Conservation (phyloP, 768 basidiomycete genomes). For the Lactarius tabidus region DNA sequence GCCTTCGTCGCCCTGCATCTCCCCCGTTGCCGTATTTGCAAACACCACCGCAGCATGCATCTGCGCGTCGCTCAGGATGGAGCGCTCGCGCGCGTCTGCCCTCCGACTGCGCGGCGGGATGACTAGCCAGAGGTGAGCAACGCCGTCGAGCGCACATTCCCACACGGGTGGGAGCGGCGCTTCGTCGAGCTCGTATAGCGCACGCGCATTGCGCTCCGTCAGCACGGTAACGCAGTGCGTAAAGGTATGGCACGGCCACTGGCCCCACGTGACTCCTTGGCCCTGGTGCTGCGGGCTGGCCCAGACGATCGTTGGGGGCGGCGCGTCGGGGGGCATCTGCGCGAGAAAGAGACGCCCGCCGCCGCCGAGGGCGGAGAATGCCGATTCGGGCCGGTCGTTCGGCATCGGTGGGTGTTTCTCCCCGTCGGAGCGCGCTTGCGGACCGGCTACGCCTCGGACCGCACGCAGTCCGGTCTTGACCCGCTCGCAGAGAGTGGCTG, state of each 20-base stretch:
- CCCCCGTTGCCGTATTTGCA: neutral
- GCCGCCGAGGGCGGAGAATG: conserved; percentile 4
- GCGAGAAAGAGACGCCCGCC: neutral
- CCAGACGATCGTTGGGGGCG: conserved; percentile 3
- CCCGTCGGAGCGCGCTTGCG: neutral
- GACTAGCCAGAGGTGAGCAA: conserved; percentile 14
- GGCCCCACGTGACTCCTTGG: conserved; percentile 1
- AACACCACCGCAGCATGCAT: conserved; percentile 7
- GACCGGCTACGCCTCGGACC: neutral
- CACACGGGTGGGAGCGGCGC: conserved; percentile 7
- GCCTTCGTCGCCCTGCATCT: neutral
- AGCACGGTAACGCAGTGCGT: conserved; percentile 13
- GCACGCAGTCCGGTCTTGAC: neutral
- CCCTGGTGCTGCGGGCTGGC: neutral
- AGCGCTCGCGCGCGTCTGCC: neutral
- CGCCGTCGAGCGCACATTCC: conserved; percentile 1
- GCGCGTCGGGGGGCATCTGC: neutral
- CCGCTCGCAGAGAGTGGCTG: neutral
- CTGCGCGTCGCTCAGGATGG: conserved; percentile 5
- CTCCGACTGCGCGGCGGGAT: neutral
- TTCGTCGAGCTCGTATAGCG: neutral
- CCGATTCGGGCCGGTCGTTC: neutral
- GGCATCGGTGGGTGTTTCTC: neutral
- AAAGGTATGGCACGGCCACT: conserved; percentile 11
- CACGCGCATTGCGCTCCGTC: conserved; percentile 6